Percentiles rank a stretch among this genome's conserved stretches.
Evolutionary conservation across 2,329 filamentous ascomycete genomes (phyloP).

Genomic region (Neofusicoccum umdonicola): DNA sequence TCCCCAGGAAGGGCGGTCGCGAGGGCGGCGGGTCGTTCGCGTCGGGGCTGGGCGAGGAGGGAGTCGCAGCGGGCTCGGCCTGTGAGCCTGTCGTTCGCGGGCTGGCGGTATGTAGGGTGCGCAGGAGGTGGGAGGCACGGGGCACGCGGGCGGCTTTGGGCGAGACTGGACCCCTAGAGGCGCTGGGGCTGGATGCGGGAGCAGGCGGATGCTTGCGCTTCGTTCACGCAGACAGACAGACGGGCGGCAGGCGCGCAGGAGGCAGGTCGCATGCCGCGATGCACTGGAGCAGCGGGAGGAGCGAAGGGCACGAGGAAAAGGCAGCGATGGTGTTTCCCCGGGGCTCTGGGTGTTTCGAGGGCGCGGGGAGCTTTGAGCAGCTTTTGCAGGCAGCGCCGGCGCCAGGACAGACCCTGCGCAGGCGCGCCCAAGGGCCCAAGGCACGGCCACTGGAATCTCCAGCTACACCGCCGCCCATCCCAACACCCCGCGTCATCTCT

Average conservation of each 20-base stretch:
- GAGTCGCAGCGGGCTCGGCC: background rate
- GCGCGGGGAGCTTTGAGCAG: background rate
- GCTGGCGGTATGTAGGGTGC: background rate
- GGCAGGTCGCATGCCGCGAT: background rate
- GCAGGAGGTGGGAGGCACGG: conserved; percentile 6
- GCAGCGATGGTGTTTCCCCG: background rate
- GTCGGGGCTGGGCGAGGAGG: background rate
- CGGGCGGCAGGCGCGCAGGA: background rate
- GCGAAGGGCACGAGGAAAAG: background rate
- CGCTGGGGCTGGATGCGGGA: background rate
- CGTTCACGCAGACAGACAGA: background rate
- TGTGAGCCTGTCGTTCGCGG: background rate
- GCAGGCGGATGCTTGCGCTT: background rate
- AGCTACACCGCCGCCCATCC: background rate
- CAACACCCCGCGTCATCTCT: conserved; percentile 4
- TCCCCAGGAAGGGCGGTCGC: conserved; percentile 4
- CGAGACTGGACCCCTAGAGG: conserved; percentile 7
- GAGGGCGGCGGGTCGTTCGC: background rate
- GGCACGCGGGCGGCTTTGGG: background rate
- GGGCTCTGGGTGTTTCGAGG: conserved; percentile 2
- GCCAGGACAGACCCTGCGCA: background rate
- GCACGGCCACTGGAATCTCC: background rate
- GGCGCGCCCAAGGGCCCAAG: too few species aligned
- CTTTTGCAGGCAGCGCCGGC: background rate
- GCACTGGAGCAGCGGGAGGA: background rate